Percentiles rank a stretch among this genome's conserved stretches.
Evolutionary conservation across 306 rosid species (phyloP).

Genomic region (Ziziphus jujuba): DNA sequence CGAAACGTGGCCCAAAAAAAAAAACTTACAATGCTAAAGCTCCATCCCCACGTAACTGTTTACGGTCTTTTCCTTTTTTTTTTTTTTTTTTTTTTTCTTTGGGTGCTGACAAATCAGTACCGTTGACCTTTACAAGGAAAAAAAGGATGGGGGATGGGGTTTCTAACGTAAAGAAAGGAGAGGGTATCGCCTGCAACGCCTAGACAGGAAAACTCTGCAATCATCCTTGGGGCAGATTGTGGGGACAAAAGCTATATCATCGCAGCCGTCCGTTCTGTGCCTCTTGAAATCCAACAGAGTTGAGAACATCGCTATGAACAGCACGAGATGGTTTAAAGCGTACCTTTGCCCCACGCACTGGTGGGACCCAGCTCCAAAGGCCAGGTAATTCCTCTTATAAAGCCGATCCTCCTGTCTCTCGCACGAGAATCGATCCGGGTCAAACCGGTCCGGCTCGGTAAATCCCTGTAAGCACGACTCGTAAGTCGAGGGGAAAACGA

Average conservation of each 20-base stretch:
- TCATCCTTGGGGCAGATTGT: slow-evolving; percentile 89
- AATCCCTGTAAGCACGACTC: slow-evolving; percentile 90
- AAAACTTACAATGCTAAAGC: no score
- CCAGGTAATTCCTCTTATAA: slow-evolving; percentile 64
- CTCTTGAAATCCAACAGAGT: slow-evolving; percentile 77
- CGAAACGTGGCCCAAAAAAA: neutral
- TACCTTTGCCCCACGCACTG: slow-evolving; percentile 91
- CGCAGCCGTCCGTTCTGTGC: slow-evolving; percentile 78
- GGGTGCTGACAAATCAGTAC: neutral
- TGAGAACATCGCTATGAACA: slow-evolving; percentile 80
- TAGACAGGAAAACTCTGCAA: slow-evolving; percentile 58
- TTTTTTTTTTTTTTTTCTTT: neutral
- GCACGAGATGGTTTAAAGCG: slow-evolving; percentile 74
- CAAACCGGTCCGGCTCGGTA: slow-evolving; percentile 72
- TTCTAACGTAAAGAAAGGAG: slow-evolving; percentile 13
- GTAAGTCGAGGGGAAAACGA: slow-evolving; percentile 76
- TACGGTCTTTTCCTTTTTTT: neutral
- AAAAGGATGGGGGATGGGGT: no score
- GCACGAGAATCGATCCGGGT: slow-evolving; percentile 78
- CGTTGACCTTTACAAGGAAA: slow-evolving; percentile 2
- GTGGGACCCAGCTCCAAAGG: slow-evolving; percentile 94
- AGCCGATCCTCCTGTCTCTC: slow-evolving; percentile 70
- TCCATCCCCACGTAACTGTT: no score
- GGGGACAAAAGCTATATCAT: slow-evolving; percentile 71
- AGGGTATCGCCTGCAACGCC: slow-evolving; percentile 55